Base-by-base conservation (phyloP, 371 early-diverging fungal genomes). In the Saksenaea vasiformis region DNA sequence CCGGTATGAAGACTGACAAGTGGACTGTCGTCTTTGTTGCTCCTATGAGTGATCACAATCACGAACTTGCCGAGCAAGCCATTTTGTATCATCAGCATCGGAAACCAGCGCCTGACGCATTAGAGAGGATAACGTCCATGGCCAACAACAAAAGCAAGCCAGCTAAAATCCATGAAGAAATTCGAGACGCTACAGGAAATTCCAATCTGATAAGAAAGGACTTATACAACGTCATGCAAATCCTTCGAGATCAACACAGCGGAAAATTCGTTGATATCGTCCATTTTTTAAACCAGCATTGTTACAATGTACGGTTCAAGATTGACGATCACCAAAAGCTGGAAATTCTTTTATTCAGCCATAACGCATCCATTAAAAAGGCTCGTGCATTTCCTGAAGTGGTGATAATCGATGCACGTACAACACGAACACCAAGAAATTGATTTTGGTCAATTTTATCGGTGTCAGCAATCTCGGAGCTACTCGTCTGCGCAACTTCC, bases 331-430 rank as follows among this genome's bases (percentile, higher is more conserved):
- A 47, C 2, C 19, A 22, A 7, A 47, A 2, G 24, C 17, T 47
- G 51, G 10, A 2, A 7, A 22, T 9, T 8, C 3, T 47, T n/a
- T 47, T 7, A 10, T 10, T 47, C 51, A 47, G 51, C 1, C 27
- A 47, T 11, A 1, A 4, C 51, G 22, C 5, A 22, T 17, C 22
- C 2, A 47, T 47, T 5, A 0, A 47, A 8, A 47, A 47, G 22
- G 51, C 51, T 8, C 8, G 17, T 2, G 5, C 8, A 5, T 47
- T 47, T 10, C 57, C 54, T 15, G 54, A 64, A 37, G 51, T 55
- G 1, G 36, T 60, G 64, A 61, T 86, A 24, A 60, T 82, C 35
- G 57, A 70, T 19, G 74, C 85, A 85, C 84, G 10, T 72, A 80
- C 44, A 65, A 71, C 13, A 63, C 69, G 8, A 77, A 71, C 22